Evolutionary conservation across 805 yeast species (phyloP).

Genomic region (Cyberlindnera amylophila): DNA sequence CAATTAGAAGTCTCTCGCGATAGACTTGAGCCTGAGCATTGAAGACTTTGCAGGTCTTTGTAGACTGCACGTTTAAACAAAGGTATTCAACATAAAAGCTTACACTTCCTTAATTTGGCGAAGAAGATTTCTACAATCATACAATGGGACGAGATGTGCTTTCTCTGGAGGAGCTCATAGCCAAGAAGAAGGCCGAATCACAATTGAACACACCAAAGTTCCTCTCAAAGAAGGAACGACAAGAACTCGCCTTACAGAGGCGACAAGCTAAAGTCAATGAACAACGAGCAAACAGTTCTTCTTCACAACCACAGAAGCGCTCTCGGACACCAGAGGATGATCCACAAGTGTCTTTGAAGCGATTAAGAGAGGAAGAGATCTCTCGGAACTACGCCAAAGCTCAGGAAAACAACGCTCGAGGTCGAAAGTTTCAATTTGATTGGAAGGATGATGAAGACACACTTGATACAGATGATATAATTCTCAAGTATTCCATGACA

Average conservation of each 20-base stretch:
- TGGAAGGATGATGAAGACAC: conserved; percentile 76
- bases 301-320: not conserved
- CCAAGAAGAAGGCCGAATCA: conserved; percentile 20
- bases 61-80: no score
- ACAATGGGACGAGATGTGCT: conserved; percentile 28
- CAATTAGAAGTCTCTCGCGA: no score
- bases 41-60: no score
- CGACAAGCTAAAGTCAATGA: conserved; percentile 12
- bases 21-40: no score
- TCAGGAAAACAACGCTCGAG: conserved; percentile 3
- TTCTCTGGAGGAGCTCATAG: conserved; percentile 35
- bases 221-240: conserved; percentile 44
- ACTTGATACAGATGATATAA: conserved; percentile 35
- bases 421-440: conserved; percentile 54
- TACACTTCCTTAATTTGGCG: no score
- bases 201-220: conserved; percentile 35
- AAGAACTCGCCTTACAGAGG: conserved; percentile 29
- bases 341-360: conserved; percentile 1
- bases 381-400: conserved; percentile 3
- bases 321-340: not conserved
- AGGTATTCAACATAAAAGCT: no score
- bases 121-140: no score
- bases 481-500: conserved; percentile 11
- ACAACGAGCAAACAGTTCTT: not conserved
- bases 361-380: not conserved